Conservation (phyloP, 2,329 filamentous ascomycete species). For the Arachnomyces sp. region DNA sequence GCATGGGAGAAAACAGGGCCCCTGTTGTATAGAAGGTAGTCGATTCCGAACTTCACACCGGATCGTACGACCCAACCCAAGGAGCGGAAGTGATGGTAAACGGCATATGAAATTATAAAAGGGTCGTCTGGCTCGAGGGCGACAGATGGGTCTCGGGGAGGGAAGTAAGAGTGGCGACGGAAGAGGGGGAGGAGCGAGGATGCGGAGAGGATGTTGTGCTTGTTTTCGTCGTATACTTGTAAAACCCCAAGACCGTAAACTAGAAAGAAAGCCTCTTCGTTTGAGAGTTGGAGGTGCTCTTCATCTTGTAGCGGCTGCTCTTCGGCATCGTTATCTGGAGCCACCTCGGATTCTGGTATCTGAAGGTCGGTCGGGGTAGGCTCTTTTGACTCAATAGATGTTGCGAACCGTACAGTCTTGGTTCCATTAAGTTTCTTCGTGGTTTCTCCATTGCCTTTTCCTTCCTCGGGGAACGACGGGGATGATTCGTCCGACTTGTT, state of each 20-base stretch:
- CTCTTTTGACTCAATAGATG: conserved; percentile 56
- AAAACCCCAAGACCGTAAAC: conserved; percentile 71
- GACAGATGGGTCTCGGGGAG: conserved; percentile 39
- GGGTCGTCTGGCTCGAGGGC: conserved; percentile 63
- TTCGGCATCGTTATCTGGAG: conserved; percentile 14
- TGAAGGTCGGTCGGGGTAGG: conserved; percentile 26
- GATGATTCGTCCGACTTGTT: too few relatives aligned
- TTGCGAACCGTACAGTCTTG: conserved; percentile 65
- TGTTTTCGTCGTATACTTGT: conserved; percentile 40
- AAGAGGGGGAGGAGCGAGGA: conserved; percentile 58
- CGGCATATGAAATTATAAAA: conserved; percentile 78
- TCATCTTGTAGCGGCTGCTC: conserved; percentile 39
- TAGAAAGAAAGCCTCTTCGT: conserved; percentile 89
- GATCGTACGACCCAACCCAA: conserved; percentile 89
- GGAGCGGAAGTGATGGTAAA: conserved; percentile 93
- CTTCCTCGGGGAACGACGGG: conserved; percentile 9
- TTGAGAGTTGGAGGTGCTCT: conserved; percentile 86
- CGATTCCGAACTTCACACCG: conserved; percentile 89
- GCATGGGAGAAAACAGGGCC: conserved; percentile 93
- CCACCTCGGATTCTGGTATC: conserved; percentile 10
- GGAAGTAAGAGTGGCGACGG: conserved; percentile 61
- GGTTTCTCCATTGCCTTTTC: conserved; percentile 3
- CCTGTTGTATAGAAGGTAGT: conserved; percentile 88
- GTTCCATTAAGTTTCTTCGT: conserved; percentile 9
- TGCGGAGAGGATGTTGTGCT: conserved; percentile 39